phyloP scores from a whole-genome alignment of 495 filamentous ascomycete species.

The Chlorociboria aeruginascens region DNA sequence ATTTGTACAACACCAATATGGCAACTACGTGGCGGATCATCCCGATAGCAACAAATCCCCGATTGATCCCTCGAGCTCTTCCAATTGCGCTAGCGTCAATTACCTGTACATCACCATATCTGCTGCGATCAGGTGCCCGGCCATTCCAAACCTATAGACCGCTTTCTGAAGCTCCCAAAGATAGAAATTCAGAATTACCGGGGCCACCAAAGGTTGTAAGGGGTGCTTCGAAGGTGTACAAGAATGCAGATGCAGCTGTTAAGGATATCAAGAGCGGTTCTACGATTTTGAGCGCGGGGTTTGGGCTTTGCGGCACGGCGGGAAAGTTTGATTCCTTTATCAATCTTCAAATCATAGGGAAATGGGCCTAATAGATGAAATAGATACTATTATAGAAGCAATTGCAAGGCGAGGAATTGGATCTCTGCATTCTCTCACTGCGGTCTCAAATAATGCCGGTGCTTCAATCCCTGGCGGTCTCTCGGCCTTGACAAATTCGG shows the following conservation, averaged over 20 bases:
- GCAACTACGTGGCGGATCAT: too few species aligned
- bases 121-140: too few species aligned
- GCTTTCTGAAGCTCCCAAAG: too few species aligned
- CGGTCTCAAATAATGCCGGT: constrained; percentile 57
- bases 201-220: constrained; percentile 21
- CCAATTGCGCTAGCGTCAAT: too few species aligned
- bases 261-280: constrained; percentile 46
- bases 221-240: constrained; percentile 40
- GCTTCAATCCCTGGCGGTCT: constrained; percentile 40
- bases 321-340: constrained; percentile 24
- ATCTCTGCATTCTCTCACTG: constrained; percentile 40
- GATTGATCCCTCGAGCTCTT: too few species aligned
- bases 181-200: too few species aligned
- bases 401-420: constrained; percentile 32
- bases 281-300: constrained; percentile 46
- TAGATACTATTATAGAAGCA: constrained; percentile 39
- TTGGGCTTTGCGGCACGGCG: constrained; percentile 49
- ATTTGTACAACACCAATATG: too few species aligned
- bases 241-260: constrained; percentile 46
- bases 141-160: too few species aligned
- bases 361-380: neutral
- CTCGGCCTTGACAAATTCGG: constrained; percentile 36
- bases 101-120: too few species aligned
- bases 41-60: too few species aligned
- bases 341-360: neutral